Evolutionary conservation across 2,329 filamentous ascomycete species (phyloP), one percentile per base, ranked within the genome.

Genomic region (Fusarium ramigenum): DNA sequence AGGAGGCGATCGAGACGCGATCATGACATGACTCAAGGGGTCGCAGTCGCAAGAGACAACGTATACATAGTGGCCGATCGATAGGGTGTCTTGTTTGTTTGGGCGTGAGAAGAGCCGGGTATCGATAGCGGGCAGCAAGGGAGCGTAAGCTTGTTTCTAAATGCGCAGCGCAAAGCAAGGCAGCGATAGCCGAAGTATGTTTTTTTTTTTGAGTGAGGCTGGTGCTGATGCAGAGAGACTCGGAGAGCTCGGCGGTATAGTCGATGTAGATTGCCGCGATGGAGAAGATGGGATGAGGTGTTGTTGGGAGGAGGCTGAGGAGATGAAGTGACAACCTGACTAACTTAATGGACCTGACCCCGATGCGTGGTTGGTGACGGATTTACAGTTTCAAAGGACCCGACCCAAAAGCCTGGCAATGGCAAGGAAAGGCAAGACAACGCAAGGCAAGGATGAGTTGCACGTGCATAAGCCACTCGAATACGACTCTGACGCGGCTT

Each of bases 11-110:
- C 54, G 60, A 70, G 66, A 70, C 68, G 74, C 66, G 73, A 69
- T 78, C 77, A 78, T 76, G 74, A 67, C 73, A 78, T 78, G 77
- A 77, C 77, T 78, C 74, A 73, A 76, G 40, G 63, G 60, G 72
- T 67, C 58, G 69, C 34, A 75, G 61, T 60, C 72, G 65, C 54
- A 74, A 64, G 60, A 75, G 63, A 73, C 63, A 66, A 49, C 61
- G 66, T 60, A 59, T 72, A 73, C 77, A 78, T 77, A 68, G 70
- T 78, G 61, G 58, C 65, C 53, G 34, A 60, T 43, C 56, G 56
- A 53, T 66, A 66, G 63, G 50, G 44, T 63, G 53, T 44, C 37
- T 42, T 54, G 36, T n/a, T 72, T 68, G 63, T 58, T 62, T 53
- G 56, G 60, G 60, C 47, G 64, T 63, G 52, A 61, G 56, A 54